These are phyloP conservation scores for Mercurialis annua DNA, from an alignment of 345 rosid genomes.

Conservation along the genomic window DNA sequence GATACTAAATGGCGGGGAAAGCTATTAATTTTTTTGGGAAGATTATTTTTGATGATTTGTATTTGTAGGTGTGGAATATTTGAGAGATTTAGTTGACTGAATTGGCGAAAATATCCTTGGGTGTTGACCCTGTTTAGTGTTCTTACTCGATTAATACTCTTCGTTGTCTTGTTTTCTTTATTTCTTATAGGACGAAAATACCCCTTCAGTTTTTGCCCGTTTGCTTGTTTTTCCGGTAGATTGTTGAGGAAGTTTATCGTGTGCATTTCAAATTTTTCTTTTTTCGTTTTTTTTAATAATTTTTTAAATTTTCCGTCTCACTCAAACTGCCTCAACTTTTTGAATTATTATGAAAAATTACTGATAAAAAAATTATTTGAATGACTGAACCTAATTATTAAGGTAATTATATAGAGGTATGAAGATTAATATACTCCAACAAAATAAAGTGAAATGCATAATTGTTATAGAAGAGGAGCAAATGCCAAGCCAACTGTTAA, in stretches of 20 bases:
- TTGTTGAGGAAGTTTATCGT: neutral
- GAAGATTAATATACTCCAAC: no score
- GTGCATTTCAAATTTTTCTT: neutral
- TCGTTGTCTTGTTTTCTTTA: no score
- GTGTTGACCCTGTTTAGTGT: neutral
- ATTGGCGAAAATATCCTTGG: slow-evolving; percentile 18
- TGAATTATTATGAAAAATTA: no score
- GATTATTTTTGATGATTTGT: neutral
- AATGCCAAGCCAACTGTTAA: no score
- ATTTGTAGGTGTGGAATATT: slow-evolving; percentile 11
- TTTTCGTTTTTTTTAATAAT: neutral
- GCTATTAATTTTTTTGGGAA: neutral
- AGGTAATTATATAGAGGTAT: no score
- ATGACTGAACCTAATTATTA: no score
- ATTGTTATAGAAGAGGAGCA: no score
- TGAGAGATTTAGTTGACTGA: neutral
- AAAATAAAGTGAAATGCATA: no score
- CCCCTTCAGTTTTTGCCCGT: neutral
- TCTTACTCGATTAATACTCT: no score
- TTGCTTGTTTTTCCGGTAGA: neutral
- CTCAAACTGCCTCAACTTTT: no score
- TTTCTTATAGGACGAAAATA: neutral
- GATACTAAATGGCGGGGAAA: slow-evolving; percentile 77
- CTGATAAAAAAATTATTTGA: no score
- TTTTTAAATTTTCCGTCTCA: neutral